Evolutionary conservation across 2,329 filamentous ascomycete genomes (phyloP).

Genomic region (Neurospora crassa): DNA sequence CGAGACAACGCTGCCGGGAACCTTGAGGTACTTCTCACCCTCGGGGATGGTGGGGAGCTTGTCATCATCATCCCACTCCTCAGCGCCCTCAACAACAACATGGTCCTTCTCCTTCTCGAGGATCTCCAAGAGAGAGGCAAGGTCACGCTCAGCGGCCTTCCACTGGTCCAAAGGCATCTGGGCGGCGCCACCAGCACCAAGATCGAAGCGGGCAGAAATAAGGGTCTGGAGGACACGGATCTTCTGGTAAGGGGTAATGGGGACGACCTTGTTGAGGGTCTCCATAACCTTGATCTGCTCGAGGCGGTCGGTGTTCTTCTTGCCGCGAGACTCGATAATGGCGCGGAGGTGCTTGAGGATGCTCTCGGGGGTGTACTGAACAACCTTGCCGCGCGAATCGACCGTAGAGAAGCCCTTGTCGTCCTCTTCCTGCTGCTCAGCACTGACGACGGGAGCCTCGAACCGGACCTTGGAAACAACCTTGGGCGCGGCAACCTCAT

Average conservation of each 20-base stretch:
- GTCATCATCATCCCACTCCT: conserved; percentile 99
- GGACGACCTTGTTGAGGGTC: conserved; percentile 79
- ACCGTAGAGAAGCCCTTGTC: conserved; percentile 86
- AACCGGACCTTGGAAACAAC: conserved; percentile 36
- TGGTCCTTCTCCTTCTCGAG: conserved; percentile 73
- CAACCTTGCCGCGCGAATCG: conserved; percentile 76
- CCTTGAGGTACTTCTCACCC: conserved; percentile 75
- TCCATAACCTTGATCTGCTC: conserved; percentile 98
- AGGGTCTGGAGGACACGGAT: conserved; percentile 86
- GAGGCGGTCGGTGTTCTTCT: conserved; percentile 93
- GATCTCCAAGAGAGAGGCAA: conserved; percentile 65
- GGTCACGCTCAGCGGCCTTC: conserved; percentile 87
- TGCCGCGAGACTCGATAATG: conserved; percentile 91
- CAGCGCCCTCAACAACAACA: conserved; percentile 80
- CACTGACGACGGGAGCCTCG: conserved; percentile 37
- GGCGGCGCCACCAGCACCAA: conserved; percentile 65
- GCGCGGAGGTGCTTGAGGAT: conserved; percentile 93
- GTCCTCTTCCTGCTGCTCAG: conserved; percentile 48
- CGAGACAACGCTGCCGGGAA: conserved; percentile 89
- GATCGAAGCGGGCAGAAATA: conserved; percentile 88
- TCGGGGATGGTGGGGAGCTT: conserved; percentile 68
- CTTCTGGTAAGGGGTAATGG: conserved; percentile 78
- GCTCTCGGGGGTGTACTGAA: conserved; percentile 92
- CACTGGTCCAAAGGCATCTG: conserved; percentile 95
- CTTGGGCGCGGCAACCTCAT: conserved; percentile 46